phyloP scores from a whole-genome alignment of 2,329 filamentous ascomycete species.

The Alternaria alternata region DNA sequence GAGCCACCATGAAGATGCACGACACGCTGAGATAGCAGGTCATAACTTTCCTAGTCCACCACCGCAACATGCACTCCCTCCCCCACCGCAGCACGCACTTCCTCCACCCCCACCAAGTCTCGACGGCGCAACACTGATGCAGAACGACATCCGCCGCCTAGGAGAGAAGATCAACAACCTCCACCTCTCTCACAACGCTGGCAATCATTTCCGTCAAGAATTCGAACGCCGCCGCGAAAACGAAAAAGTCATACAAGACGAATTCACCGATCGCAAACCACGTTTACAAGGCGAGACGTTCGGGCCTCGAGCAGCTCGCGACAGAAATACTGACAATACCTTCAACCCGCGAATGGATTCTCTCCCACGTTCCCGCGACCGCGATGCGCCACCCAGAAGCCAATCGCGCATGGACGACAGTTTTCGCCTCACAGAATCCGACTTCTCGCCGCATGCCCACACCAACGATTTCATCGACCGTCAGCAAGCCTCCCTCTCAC shows the following conservation, averaged over 20 bases:
- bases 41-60: slow-evolving; percentile 13
- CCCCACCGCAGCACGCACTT: slow-evolving; percentile 17
- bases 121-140: slow-evolving; percentile 33
- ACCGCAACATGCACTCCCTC: slow-evolving; percentile 19
- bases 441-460: slow-evolving; percentile 5
- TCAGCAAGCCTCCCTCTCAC: slow-evolving; percentile 9
- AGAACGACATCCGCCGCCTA: slow-evolving; percentile 41
- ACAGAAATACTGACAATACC: neutral
- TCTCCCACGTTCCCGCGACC: slow-evolving; percentile 6
- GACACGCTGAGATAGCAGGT: slow-evolving; percentile 1
- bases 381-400: slow-evolving; percentile 2
- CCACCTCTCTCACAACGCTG: slow-evolving; percentile 22
- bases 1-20: neutral
- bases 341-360: slow-evolving; percentile 14
- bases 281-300: slow-evolving; percentile 16
- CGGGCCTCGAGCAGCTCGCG: neutral
- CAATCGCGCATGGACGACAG: slow-evolving; percentile 9
- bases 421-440: slow-evolving; percentile 12
- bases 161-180: slow-evolving; percentile 45
- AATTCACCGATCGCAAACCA: slow-evolving; percentile 31
- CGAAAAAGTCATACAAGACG: slow-evolving; percentile 39
- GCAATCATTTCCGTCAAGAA: slow-evolving; percentile 20
- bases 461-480: neutral
- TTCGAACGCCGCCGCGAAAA: slow-evolving; percentile 37
- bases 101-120: slow-evolving; percentile 22